Evolutionary conservation across 306 rosid species (phyloP), one percentile per base, ranked within the genome.

Genomic region (Cucumis melo): DNA sequence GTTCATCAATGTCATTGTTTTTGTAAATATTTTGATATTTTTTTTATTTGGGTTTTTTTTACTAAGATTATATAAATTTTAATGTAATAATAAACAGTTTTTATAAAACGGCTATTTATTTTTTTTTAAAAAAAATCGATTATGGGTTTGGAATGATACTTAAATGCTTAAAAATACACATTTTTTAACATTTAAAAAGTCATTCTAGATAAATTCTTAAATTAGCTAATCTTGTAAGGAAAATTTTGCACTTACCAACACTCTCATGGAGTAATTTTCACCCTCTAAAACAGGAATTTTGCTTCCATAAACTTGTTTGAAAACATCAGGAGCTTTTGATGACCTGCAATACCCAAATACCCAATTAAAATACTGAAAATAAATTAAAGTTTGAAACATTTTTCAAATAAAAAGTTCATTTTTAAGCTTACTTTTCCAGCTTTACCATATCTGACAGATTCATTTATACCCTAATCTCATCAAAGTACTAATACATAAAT

Each of bases 301-400:
- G 84, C 87, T 86, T 77, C 90, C 97, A 73, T 83, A 87, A 82
- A 93, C 81, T 9, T 13, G 77, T 65, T 88, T 88, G 62, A 55
- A 80, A 63, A 91, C 81, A 66, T 87, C 93, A 67, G 83, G 68
- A 67, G 98, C 98, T 81, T 78, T 82, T 8, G 98, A 82, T 41
- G 98, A 93, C 85, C 98, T 92, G 82, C 85, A 82, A 84, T 73
- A 46, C 6, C 20, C 36, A 63, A 48, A 19, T 17, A 11, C 1
- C 16, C 16, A 20, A 46, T 44, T 44, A 11, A 41, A 17, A 54
- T n/a, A 41, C 15, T n/a, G 17, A 24, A 17, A 51, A 16, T 2
- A 51, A 51, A 51, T 8, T 32, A 32, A 32, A 32, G 36, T 32
- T 4, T 16, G 10, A 16, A 51, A 51, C 56, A 51, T 51, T 51